Conservation (phyloP, 768 basidiomycete species). For the Dendrothele bispora region DNA sequence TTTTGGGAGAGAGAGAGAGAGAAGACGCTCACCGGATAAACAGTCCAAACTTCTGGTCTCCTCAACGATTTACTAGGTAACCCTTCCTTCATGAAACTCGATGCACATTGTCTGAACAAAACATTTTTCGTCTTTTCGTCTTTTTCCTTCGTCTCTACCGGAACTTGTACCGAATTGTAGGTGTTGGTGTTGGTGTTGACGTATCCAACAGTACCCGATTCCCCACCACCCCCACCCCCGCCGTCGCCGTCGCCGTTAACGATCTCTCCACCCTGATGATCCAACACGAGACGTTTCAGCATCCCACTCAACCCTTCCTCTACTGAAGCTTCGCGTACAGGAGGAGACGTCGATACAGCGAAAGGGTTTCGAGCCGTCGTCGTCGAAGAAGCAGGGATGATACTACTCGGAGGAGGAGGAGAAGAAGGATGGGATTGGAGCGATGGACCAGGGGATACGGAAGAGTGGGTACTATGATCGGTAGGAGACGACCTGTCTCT, state of each 20-base stretch:
- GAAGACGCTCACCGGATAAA: slow-evolving; percentile 27
- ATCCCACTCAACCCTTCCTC: neutral
- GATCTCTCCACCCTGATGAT: slow-evolving; percentile 28
- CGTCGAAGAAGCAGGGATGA: neutral
- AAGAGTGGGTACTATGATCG: no score
- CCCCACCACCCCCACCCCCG: slow-evolving; percentile 50
- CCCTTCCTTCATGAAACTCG: no score
- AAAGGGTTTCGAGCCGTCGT: neutral
- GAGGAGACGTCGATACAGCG: no score
- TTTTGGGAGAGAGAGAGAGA: neutral
- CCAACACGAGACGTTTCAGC: neutral
- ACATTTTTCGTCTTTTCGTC: neutral
- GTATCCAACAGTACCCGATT: slow-evolving; percentile 54
- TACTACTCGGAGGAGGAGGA: neutral
- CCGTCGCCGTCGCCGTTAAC: slow-evolving; percentile 32
- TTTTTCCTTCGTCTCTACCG: neutral
- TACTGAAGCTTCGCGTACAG: no score
- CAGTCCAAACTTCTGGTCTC: slow-evolving; percentile 15
- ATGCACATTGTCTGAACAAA: neutral
- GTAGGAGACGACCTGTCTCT: neutral
- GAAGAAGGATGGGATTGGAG: neutral
- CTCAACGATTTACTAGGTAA: no score
- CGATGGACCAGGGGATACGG: neutral
- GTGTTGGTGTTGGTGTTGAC: slow-evolving; percentile 39
- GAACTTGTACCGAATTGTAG: slow-evolving; percentile 34